Evolutionary conservation across 23 red algal species (phyloP).

Genomic region (Gracilaria vermiculophylla): DNA sequence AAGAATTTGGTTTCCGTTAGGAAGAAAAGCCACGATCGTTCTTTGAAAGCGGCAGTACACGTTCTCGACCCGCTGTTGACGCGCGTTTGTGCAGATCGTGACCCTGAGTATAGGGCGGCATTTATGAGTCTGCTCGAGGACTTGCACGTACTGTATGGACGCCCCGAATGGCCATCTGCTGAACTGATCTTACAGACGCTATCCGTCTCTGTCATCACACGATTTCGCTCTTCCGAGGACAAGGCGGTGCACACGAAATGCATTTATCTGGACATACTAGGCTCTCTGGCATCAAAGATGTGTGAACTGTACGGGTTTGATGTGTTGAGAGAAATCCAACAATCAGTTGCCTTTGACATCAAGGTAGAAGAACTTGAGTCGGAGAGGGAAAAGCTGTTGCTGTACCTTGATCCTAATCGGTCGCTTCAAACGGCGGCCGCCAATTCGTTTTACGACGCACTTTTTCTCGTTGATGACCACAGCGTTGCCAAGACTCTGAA

Average conservation of each 20-base stretch:
- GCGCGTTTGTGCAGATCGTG: conserved; percentile 3
- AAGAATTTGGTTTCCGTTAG: background rate
- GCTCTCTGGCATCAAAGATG: conserved; percentile 45
- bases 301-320: conserved; percentile 40
- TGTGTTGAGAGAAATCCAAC: conserved; percentile 1
- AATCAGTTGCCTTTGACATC: background rate
- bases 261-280: conserved; percentile 25
- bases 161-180: conserved; percentile 51
- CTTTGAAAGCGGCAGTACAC: conserved; percentile 28
- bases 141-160: conserved; percentile 36
- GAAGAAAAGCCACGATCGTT: conserved; percentile 21
- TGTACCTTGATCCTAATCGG: conserved; percentile 25
- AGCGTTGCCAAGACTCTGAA: conserved; percentile 15
- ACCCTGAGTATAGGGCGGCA: conserved; percentile 20
- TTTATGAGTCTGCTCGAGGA: conserved; percentile 41
- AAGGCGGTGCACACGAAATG: conserved; percentile 21
- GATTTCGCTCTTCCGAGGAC: conserved; percentile 15
- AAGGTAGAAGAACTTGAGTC: conserved; percentile 22
- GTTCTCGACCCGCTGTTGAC: conserved; percentile 25
- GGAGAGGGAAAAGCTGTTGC: conserved; percentile 4
- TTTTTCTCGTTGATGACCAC: conserved; percentile 42
- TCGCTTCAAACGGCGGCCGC: conserved; percentile 16
- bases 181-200: conserved; percentile 62
- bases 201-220: conserved; percentile 49
- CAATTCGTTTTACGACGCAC: conserved; percentile 41